Percentiles rank a stretch among this genome's conserved stretches.
These are phyloP conservation scores for Crucihimalaya himalaica DNA, from an alignment of 345 rosid genomes.

Conservation along the genomic window DNA sequence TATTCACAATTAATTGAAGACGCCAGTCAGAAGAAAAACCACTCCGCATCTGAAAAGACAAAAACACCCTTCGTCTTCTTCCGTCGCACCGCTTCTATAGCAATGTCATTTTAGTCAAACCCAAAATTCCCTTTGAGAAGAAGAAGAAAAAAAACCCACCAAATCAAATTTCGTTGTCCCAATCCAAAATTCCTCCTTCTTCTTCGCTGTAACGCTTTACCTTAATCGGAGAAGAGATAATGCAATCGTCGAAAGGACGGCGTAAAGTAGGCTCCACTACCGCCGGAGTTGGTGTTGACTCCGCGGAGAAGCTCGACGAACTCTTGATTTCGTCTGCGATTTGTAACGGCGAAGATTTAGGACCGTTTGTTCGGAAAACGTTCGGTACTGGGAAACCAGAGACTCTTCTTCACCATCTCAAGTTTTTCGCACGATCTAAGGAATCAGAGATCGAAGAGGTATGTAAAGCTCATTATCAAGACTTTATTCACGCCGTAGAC, in stretches of 20 bases:
- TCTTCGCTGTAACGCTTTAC: slow-evolving; percentile 32
- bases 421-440: slow-evolving; percentile 80
- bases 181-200: slow-evolving; percentile 20
- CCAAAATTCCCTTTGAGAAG: not conserved
- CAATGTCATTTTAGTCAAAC: slow-evolving; percentile 47
- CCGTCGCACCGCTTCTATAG: slow-evolving; percentile 20
- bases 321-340: slow-evolving; percentile 85
- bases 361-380: slow-evolving; percentile 83
- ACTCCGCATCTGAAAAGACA: slow-evolving; percentile 12
- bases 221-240: slow-evolving; percentile 26
- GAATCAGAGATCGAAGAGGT: slow-evolving; percentile 98
- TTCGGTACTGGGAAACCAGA: slow-evolving; percentile 87
- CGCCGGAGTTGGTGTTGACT: slow-evolving; percentile 56
- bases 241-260: slow-evolving; percentile 74
- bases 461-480: slow-evolving; percentile 97
- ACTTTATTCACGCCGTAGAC: slow-evolving; percentile 94
- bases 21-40: slow-evolving; percentile 32
- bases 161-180: slow-evolving; percentile 22
- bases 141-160: slow-evolving; percentile 2
- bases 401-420: slow-evolving; percentile 81
- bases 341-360: slow-evolving; percentile 91
- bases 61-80: slow-evolving; percentile 37
- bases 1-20: slow-evolving; percentile 25
- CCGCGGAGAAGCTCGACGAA: slow-evolving; percentile 82
- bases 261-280: slow-evolving; percentile 65